Base-by-base conservation (phyloP, 225 moss, liverwort and hornwort genomes). In the Rhytidiadelphus loreus region DNA sequence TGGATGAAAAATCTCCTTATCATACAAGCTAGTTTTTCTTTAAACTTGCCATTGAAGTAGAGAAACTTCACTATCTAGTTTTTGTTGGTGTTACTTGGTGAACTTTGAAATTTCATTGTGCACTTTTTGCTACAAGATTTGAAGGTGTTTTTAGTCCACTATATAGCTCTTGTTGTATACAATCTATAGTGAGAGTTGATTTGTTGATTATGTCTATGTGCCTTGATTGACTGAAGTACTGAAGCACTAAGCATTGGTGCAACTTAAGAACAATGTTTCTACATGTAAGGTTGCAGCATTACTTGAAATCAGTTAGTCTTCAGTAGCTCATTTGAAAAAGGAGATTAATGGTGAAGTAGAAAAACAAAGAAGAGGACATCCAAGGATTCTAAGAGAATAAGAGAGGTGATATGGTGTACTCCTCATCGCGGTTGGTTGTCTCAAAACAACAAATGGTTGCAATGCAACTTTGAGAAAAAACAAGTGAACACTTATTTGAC, bases 141-240 rank as follows among this genome's bases (percentile, higher is more conserved):
- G n/a, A n/a, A 2, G 22, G 35, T 35, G 20, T 11, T 65, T 64
- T 35, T 9, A 9, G 12, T n/a, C 18, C 5, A 20, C 11, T 33
- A 2, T 10, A 3, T 19, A 65, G 19, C 6, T 35, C 8, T 65
- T 20, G 0, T 20, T 19, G 22, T 13, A 4, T 13, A 23, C 7
- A n/a, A 68, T n/a, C 4, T 35, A 12, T n/a, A n/a, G n/a, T 22
- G 12, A n/a, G 2, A n/a, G 13, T 39, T 69, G 13, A 24, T 24
- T 13, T 24, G 24, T 69, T 4, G 24, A 41, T 21, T 39, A 4
- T 69, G 24, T 69, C 23, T 41, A 41, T 21, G 41, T 69, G 23
- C 69, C 23, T 13, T 0, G 0, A 0, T 69, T 39, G 39, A 37
- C 0, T 69, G 2, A 39, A 39, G 23, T 0, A 13, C 0, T 24